Evolutionary conservation across 2,329 filamentous ascomycete genomes (phyloP), one percentile per base, ranked within the genome.

Genomic region (Sporothrix mexicana): DNA sequence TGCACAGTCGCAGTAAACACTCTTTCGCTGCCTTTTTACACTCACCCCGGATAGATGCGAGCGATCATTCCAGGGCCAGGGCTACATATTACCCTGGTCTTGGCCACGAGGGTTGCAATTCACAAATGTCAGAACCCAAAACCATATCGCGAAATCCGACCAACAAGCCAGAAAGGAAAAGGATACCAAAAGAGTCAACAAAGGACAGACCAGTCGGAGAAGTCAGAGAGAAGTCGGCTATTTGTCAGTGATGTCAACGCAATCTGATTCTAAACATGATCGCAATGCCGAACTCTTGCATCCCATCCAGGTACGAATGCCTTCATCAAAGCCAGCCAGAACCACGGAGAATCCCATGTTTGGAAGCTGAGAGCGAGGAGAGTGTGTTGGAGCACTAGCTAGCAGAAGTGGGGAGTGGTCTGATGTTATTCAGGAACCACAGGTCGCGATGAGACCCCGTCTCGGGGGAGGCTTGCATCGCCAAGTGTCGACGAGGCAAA

Each of bases 31-130:
- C 51, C 20, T 55, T 55, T 55, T 55, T 55, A 55, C 20, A 55
- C 51, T 23, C 51, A 55, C 51, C 51, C 51, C 51, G 51, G 51
- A 55, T 25, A 53, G 51, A 53, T 23, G 51, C 51, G 51, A 55
- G 51, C 20, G 51, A 12, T 13, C 51, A 55, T 55, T 55, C 51
- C 9, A 55, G 20, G 3, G 7, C 30, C 30, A 36, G 3, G 3
- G n/a, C n/a, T n/a, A n/a, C n/a, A n/a, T n/a, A n/a, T n/a, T n/a
- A 23, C n/a, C 2, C 12, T 5, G 23, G 51, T 2, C 51, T 20
- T 53, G 17, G 51, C 51, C 51, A 23, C 51, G n/a, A 51, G 15
- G 15, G 15, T 23, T 12, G n/a, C 51, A 53, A 53, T 6, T 17
- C 51, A 23, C n/a, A 9, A 53, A 53, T n/a, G n/a, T n/a, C n/a